These are phyloP conservation scores for Diaporthe helianthi DNA, from an alignment of 2,329 filamentous ascomycete genomes.

Conservation along the genomic window DNA sequence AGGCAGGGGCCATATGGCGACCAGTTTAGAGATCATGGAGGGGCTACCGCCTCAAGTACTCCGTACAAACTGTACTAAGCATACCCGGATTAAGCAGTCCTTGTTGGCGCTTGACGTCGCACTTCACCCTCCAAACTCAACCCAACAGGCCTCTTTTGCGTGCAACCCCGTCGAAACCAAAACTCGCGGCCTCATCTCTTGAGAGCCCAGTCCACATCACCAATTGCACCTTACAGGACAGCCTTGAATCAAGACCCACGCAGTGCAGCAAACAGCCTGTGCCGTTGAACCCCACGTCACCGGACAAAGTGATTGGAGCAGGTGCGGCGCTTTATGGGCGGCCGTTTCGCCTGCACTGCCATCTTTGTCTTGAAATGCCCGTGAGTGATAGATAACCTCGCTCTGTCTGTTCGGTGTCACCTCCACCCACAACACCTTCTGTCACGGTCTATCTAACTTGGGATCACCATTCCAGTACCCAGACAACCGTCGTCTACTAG, in stretches of 20 bases:
- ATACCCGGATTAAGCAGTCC: constrained; percentile 18
- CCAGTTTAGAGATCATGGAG: not conserved
- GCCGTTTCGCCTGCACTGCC: constrained; percentile 4
- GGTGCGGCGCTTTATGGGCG: constrained; percentile 22
- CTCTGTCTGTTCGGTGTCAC: not conserved
- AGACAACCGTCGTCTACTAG: constrained; percentile 24
- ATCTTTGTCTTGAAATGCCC: constrained; percentile 29
- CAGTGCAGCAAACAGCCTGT: constrained; percentile 5
- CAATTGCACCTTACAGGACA: not conserved
- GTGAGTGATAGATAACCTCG: constrained; percentile 20
- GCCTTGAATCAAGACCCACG: constrained; percentile 1
- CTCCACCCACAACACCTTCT: not conserved
- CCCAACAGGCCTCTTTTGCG: not conserved
- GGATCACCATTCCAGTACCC: not conserved
- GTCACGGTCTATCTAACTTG: not conserved
- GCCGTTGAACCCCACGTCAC: constrained; percentile 17
- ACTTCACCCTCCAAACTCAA: constrained; percentile 1
- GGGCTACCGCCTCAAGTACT: not conserved
- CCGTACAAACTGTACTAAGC: not conserved
- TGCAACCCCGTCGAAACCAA: constrained; percentile 1
- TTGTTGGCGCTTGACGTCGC: constrained; percentile 27
- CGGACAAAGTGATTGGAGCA: not conserved
- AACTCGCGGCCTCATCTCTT: constrained; percentile 9
- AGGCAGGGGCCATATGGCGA: not conserved
- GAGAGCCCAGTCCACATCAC: not conserved